Conservation (phyloP, 148 eudicot species). For the Chenopodium berlandieri region DNA sequence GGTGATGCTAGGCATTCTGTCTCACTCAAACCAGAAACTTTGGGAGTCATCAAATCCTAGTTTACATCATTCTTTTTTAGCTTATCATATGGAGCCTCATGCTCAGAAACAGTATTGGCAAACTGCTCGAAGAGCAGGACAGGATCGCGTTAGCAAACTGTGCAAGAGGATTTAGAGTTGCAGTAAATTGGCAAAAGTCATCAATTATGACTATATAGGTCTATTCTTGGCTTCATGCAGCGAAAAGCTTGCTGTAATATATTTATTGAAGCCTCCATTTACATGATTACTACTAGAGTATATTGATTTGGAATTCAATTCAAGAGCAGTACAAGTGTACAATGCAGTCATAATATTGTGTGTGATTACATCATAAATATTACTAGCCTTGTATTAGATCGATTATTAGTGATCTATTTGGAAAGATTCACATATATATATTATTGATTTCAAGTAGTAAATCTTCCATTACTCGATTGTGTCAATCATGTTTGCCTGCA, state of each 20-base stretch:
- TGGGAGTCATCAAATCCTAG: constrained; percentile 28
- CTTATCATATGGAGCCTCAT: not conserved
- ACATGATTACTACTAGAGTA: not conserved
- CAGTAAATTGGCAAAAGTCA: constrained; percentile 17
- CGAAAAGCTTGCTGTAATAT: not conserved
- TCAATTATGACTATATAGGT: constrained; percentile 21
- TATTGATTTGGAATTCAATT: not conserved
- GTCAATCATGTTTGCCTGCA: not conserved
- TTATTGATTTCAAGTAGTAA: not conserved
- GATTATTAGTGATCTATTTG: not conserved
- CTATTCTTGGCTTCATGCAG: constrained; percentile 22
- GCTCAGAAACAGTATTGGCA: not conserved
- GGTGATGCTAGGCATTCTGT: constrained; percentile 58
- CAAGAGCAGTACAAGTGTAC: not conserved
- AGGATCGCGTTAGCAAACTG: not conserved
- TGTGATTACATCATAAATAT: not conserved
- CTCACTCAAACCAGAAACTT: constrained; percentile 43
- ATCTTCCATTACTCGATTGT: not conserved
- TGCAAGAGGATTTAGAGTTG: not conserved
- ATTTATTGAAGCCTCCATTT: constrained; percentile 11
- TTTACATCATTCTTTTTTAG: not conserved
- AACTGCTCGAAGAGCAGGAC: constrained; percentile 11
- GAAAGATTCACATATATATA: not conserved
- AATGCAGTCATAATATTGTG: not conserved
- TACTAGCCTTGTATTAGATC: not conserved